phyloP scores from a whole-genome alignment of 768 basidiomycete genomes.

The Xerocomus spinulosus region DNA sequence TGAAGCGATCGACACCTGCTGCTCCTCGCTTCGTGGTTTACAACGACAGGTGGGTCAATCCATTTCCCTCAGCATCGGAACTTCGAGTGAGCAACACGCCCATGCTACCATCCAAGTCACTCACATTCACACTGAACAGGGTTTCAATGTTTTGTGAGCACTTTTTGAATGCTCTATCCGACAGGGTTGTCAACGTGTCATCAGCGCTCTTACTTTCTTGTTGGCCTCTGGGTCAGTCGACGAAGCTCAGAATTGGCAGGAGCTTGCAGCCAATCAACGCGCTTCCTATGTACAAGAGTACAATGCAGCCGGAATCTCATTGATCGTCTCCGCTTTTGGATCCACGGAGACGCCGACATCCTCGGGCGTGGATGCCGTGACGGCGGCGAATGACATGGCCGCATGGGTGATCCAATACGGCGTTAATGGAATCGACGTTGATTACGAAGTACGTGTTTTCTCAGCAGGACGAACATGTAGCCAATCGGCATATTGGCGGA shows the following conservation, averaged over 20 bases:
- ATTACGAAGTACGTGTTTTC: conserved; percentile 38
- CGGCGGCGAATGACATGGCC: conserved; percentile 41
- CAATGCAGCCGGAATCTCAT: conserved; percentile 49
- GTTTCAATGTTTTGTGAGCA: conserved; percentile 35
- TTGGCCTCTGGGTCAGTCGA: conserved; percentile 40
- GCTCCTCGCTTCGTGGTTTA: conserved; percentile 49
- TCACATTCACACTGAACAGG: conserved; percentile 16
- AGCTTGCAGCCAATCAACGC: conserved; percentile 36
- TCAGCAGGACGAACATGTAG: not conserved
- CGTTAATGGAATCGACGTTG: conserved; percentile 52
- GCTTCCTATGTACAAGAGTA: conserved; percentile 43
- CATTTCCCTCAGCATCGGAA: conserved; percentile 40
- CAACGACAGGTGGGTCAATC: conserved; percentile 40
- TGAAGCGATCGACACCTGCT: conserved; percentile 27
- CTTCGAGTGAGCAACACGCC: conserved; percentile 34
- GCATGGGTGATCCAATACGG: conserved; percentile 43
- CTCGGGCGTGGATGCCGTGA: conserved; percentile 35
- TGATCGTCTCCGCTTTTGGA: conserved; percentile 56
- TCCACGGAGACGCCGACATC: conserved; percentile 41
- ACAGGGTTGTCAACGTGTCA: not conserved
- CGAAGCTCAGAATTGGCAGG: conserved; percentile 43
- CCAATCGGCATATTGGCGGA: not conserved
- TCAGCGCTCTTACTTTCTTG: conserved; percentile 40
- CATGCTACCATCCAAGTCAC: not conserved
- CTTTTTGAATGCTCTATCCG: not conserved